These are phyloP conservation scores for Beauveria sp. DNA, from an alignment of 2,329 filamentous ascomycete species.

Conservation along the genomic window DNA sequence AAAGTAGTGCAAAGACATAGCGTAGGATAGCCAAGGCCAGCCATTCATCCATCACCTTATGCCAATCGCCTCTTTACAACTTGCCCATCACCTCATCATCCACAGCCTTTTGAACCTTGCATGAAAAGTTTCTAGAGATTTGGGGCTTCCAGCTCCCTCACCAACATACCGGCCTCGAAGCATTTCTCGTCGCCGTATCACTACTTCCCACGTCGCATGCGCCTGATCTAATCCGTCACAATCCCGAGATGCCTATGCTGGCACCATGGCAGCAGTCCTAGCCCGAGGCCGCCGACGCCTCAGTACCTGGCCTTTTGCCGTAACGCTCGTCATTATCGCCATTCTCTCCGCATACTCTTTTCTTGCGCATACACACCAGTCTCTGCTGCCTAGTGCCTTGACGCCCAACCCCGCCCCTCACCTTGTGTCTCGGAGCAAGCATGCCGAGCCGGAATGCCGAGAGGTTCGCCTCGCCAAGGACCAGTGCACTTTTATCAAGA, in stretches of 20 bases:
- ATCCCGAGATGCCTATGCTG: constrained; percentile 1
- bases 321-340: constrained; percentile 38
- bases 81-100: constrained; percentile 4
- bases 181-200: background rate
- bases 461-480: constrained; percentile 69
- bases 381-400: constrained; percentile 9
- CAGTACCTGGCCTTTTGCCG: constrained; percentile 34
- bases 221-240: background rate
- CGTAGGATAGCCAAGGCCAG: background rate
- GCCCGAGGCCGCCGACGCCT: constrained; percentile 25
- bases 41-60: background rate
- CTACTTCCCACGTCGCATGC: background rate
- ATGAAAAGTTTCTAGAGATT: background rate
- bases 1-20: background rate
- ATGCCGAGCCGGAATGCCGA: constrained; percentile 53
- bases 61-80: background rate
- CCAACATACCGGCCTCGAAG: background rate
- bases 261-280: constrained; percentile 26
- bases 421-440: constrained; percentile 20
- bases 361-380: constrained; percentile 21
- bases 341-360: constrained; percentile 39
- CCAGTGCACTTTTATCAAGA: constrained; percentile 77
- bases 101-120: background rate
- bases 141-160: background rate
- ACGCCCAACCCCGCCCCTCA: constrained; percentile 13